Conservation (phyloP, 2,329 filamentous ascomycete species). For the Lomentospora prolificans region DNA sequence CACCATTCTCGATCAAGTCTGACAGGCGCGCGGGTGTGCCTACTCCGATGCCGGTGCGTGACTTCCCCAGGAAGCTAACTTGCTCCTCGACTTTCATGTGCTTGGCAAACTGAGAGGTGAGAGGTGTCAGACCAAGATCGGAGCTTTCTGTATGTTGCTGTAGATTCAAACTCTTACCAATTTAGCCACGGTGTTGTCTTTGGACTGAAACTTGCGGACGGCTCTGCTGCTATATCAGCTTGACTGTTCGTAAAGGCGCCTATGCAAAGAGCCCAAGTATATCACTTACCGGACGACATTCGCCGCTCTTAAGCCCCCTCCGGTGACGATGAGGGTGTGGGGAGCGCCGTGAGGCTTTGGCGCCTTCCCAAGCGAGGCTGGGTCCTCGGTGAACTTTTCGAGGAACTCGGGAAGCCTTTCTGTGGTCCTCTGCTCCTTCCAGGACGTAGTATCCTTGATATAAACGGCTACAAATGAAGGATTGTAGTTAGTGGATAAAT, state of each 20-base stretch:
- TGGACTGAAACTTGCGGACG: conserved; percentile 68
- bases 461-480: conserved; percentile 45
- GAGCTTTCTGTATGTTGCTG: too few relatives aligned
- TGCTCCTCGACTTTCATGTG: conserved; percentile 94
- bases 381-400: conserved; percentile 50
- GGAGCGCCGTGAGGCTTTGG: conserved; percentile 61
- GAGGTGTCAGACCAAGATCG: too few relatives aligned
- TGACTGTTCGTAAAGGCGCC: neutral
- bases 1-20: conserved; percentile 74
- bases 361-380: conserved; percentile 50
- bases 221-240: conserved; percentile 35
- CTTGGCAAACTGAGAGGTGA: conserved; percentile 69
- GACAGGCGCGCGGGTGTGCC: conserved; percentile 78
- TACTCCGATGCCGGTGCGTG: conserved; percentile 73
- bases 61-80: conserved; percentile 59
- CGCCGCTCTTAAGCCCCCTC: conserved; percentile 75
- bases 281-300: conserved; percentile 63
- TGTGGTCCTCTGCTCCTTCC: conserved; percentile 52
- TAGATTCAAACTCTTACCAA: conserved; percentile 36
- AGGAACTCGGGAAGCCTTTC: conserved; percentile 50
- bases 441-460: conserved; percentile 73
- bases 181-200: conserved; percentile 73
- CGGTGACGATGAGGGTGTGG: conserved; percentile 83
- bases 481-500: neutral
- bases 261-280: neutral